These are phyloP conservation scores for Aspergillus sergii DNA, from an alignment of 2,329 filamentous ascomycete species.

Conservation along the genomic window DNA sequence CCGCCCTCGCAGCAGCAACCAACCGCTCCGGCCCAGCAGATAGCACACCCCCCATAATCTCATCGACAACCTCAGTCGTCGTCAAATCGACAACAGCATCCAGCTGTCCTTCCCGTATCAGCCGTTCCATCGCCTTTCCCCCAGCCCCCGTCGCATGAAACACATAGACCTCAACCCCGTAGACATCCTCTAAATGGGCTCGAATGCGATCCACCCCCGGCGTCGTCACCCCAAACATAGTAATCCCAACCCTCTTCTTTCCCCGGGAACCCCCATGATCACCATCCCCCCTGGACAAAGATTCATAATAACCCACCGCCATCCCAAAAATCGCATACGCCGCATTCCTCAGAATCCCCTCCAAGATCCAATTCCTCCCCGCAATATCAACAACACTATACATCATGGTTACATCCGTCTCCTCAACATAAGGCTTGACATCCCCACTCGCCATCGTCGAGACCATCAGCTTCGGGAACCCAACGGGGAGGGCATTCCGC, in stretches of 20 bases:
- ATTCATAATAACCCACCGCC: slow-evolving; percentile 48
- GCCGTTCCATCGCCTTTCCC: slow-evolving; percentile 68
- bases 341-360: slow-evolving; percentile 63
- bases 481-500: slow-evolving; percentile 62
- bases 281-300: background rate
- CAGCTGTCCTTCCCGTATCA: slow-evolving; percentile 60
- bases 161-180: slow-evolving; percentile 61
- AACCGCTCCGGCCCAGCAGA: slow-evolving; percentile 61
- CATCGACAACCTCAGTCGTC: slow-evolving; percentile 69
- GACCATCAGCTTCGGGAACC: slow-evolving; percentile 70
- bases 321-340: slow-evolving; percentile 64
- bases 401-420: slow-evolving; percentile 71
- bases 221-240: slow-evolving; percentile 76
- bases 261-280: no score
- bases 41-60: slow-evolving; percentile 65
- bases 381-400: slow-evolving; percentile 72
- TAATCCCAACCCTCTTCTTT: slow-evolving; percentile 56
- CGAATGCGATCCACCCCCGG: slow-evolving; percentile 63
- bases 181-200: slow-evolving; percentile 48
- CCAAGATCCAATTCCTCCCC: slow-evolving; percentile 63
- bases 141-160: slow-evolving; percentile 73
- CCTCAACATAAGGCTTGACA: slow-evolving; percentile 64
- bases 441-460: slow-evolving; percentile 71
- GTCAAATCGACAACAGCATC: slow-evolving; percentile 72
- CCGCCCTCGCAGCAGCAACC: slow-evolving; percentile 57